Conservation (phyloP, 208 protist genomes). For the Porcisia deanei region DNA sequence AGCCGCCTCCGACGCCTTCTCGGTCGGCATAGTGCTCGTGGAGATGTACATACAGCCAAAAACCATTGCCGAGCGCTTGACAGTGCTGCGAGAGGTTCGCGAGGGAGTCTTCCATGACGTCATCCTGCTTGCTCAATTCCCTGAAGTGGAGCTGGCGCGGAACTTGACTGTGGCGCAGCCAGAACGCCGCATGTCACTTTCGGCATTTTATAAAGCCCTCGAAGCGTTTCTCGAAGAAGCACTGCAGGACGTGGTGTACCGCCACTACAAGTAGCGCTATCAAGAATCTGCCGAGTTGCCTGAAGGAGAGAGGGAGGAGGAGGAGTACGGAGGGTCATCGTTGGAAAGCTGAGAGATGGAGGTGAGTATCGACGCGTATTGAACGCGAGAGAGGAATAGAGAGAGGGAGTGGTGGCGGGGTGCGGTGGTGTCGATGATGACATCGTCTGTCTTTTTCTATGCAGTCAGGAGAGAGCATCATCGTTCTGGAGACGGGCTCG, state of each 20-base stretch:
- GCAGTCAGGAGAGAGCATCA: neutral
- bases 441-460: too few relatives aligned
- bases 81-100: slow-evolving; percentile 54
- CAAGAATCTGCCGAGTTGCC: neutral
- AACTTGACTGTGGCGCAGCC: slow-evolving; percentile 34
- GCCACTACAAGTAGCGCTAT: neutral
- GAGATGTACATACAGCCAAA: slow-evolving; percentile 86
- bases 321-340: neutral
- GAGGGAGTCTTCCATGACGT: slow-evolving; percentile 44
- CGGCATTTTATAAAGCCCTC: slow-evolving; percentile 15
- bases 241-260: slow-evolving; percentile 15
- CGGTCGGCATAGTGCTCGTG: slow-evolving; percentile 69
- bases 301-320: too few relatives aligned
- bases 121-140: slow-evolving; percentile 43
- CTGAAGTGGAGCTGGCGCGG: slow-evolving; percentile 62
- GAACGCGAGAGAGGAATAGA: neutral
- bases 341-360: neutral
- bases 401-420: neutral
- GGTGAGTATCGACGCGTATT: neutral
- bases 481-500: neutral
- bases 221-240: slow-evolving; percentile 20
- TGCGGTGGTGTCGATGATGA: neutral
- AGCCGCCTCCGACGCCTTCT: slow-evolving; percentile 66
- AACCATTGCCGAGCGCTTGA: slow-evolving; percentile 74
- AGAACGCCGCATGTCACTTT: slow-evolving; percentile 21